These are phyloP conservation scores for Candida insectalens DNA, from an alignment of 805 yeast species.

Conservation along the genomic window DNA sequence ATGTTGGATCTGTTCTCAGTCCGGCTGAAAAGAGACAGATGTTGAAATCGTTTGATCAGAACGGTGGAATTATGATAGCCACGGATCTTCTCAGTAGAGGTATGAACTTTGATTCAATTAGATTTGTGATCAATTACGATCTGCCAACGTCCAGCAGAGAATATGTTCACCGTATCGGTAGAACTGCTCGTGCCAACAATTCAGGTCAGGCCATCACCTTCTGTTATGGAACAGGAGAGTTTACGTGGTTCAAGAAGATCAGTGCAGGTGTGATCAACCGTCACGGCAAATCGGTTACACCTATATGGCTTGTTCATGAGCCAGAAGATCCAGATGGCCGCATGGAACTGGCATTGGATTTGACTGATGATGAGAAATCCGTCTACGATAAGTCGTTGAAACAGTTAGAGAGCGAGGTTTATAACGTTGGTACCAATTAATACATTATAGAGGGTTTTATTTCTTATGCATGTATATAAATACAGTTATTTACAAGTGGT, in stretches of 20 bases:
- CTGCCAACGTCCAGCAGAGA: slow-evolving; percentile 83
- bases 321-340: slow-evolving; percentile 2
- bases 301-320: slow-evolving; percentile 23
- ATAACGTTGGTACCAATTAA: too few species aligned
- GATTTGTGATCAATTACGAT: slow-evolving; percentile 82
- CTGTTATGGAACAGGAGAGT: slow-evolving; percentile 72
- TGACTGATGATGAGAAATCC: slow-evolving; percentile 27
- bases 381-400: slow-evolving; percentile 35
- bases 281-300: slow-evolving; percentile 25
- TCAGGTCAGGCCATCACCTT: slow-evolving; percentile 68
- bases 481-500: not conserved
- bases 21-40: slow-evolving; percentile 43
- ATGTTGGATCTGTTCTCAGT: slow-evolving; percentile 52
- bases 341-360: slow-evolving; percentile 16
- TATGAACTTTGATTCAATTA: slow-evolving; percentile 63
- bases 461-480: not conserved
- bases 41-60: slow-evolving; percentile 45
- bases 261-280: slow-evolving; percentile 45
- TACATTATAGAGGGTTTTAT: not conserved
- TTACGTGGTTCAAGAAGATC: slow-evolving; percentile 45
- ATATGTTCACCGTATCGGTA: slow-evolving; percentile 91
- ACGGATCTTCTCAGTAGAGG: slow-evolving; percentile 98
- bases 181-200: slow-evolving; percentile 91
- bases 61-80: slow-evolving; percentile 48
- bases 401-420: slow-evolving; percentile 33